These are phyloP conservation scores for Beta lomatogona DNA, from an alignment of 179 eudicot genomes.

Conservation along the genomic window DNA sequence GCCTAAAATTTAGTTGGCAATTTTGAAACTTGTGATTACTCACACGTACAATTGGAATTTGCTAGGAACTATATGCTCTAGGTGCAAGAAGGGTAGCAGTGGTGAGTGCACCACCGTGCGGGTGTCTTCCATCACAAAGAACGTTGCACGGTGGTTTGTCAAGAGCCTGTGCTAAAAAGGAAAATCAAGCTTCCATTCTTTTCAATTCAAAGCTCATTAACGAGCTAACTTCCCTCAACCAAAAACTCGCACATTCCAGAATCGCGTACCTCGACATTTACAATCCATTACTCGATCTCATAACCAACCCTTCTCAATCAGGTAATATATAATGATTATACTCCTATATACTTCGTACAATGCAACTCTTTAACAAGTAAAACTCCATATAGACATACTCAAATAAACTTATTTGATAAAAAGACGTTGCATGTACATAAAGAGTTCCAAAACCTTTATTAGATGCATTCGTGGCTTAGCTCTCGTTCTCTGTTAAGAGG, in stretches of 20 bases:
- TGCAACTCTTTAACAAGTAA: no score
- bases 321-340: conserved; percentile 16
- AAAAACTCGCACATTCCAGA: conserved; percentile 37
- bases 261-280: conserved; percentile 50
- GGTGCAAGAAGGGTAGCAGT: conserved; percentile 68
- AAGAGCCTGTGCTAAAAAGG: conserved; percentile 44
- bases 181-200: conserved; percentile 56
- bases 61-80: conserved; percentile 53
- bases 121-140: conserved; percentile 84
- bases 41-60: not conserved
- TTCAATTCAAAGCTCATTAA: conserved; percentile 54
- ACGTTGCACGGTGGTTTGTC: conserved; percentile 58
- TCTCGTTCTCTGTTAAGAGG: no score
- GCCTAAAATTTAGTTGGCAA: no score
- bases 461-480: no score
- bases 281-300: conserved; percentile 35
- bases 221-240: conserved; percentile 38
- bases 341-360: no score
- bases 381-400: no score
- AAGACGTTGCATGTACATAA: no score
- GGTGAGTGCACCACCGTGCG: conserved; percentile 61
- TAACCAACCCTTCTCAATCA: conserved; percentile 36
- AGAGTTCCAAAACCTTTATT: no score
- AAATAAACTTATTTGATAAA: no score
- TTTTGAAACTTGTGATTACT: no score